Percentiles rank a stretch among this genome's conserved stretches.
Evolutionary conservation across 2,329 filamentous ascomycete species (phyloP).

Genomic region (Colletotrichum brevisporum): DNA sequence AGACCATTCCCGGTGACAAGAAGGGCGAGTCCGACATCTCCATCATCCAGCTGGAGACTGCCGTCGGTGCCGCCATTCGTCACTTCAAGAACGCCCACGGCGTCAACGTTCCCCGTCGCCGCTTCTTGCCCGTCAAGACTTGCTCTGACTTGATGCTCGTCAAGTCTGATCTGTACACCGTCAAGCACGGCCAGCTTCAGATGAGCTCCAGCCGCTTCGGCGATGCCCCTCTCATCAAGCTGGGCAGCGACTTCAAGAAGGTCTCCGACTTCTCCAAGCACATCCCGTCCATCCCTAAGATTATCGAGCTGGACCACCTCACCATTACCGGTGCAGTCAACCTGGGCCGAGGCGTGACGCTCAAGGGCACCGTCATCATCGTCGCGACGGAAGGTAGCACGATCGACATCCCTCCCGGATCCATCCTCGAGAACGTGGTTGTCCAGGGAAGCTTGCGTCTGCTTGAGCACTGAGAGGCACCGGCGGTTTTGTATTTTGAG

Average conservation of each 20-base stretch:
- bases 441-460: constrained; percentile 94
- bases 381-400: constrained; percentile 98
- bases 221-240: constrained; percentile 97
- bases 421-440: constrained; percentile 97
- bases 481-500: constrained; percentile 35
- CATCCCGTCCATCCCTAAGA: constrained; percentile 89
- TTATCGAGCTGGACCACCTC: constrained; percentile 92
- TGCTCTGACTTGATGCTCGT: constrained; percentile 99
- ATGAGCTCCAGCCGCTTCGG: constrained; percentile 98
- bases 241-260: constrained; percentile 99
- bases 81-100: constrained; percentile 99
- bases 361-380: constrained; percentile 99
- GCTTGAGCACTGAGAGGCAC: constrained; percentile 70
- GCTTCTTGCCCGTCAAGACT: constrained; percentile 99
- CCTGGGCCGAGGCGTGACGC: constrained; percentile 92
- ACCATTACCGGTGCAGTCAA: constrained; percentile 99
- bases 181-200: constrained; percentile 98
- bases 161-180: constrained; percentile 98
- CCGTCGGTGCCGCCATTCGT: constrained; percentile 97
- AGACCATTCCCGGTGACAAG: constrained; percentile 98
- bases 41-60: constrained; percentile 98
- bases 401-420: constrained; percentile 97
- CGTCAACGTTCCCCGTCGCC: constrained; percentile 97
- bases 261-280: constrained; percentile 95
- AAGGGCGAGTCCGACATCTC: constrained; percentile 99